Percentiles rank a stretch among this genome's conserved stretches.
Conservation (phyloP, 805 yeast species). For the Saccharomycopsis babjevae region DNA sequence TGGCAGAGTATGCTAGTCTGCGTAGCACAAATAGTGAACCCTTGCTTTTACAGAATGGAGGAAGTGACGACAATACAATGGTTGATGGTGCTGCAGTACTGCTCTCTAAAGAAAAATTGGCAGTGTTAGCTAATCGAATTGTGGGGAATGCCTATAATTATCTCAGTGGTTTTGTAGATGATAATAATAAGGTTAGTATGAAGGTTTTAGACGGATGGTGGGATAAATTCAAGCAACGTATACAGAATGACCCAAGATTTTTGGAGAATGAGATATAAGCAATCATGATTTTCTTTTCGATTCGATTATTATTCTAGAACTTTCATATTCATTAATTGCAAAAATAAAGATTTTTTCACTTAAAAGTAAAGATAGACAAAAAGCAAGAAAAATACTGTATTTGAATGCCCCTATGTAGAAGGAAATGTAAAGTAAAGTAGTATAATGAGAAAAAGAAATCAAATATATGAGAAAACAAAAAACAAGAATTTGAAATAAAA, state of each 20-base stretch:
- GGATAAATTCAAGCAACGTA: constrained; percentile 71
- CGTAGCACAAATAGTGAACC: neutral
- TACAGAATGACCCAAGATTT: constrained; percentile 76
- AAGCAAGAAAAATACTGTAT: too few relatives aligned
- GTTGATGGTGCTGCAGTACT: constrained; percentile 1
- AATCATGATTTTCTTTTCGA: neutral
- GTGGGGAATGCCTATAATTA: constrained; percentile 89
- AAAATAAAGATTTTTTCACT: too few relatives aligned
- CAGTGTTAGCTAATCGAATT: constrained; percentile 71
- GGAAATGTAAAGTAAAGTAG: too few relatives aligned
- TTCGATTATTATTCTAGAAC: too few relatives aligned
- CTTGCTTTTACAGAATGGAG: neutral
- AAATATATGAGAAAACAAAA: too few relatives aligned
- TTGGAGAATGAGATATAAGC: constrained; percentile 35
- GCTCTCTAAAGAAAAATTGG: constrained; percentile 21
- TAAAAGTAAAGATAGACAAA: too few relatives aligned
- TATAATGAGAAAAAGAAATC: too few relatives aligned
- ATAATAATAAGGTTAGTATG: constrained; percentile 72
- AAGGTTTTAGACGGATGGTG: constrained; percentile 91
- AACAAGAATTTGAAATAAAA: too few relatives aligned
- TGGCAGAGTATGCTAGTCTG: constrained; percentile 28
- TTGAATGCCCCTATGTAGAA: too few relatives aligned
- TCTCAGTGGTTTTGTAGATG: constrained; percentile 77
- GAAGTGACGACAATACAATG: neutral
- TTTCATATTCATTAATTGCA: too few relatives aligned